Evolutionary conservation across 192 early-diverging fungal species (phyloP).

Genomic region (Polychytrium aggregatum): DNA sequence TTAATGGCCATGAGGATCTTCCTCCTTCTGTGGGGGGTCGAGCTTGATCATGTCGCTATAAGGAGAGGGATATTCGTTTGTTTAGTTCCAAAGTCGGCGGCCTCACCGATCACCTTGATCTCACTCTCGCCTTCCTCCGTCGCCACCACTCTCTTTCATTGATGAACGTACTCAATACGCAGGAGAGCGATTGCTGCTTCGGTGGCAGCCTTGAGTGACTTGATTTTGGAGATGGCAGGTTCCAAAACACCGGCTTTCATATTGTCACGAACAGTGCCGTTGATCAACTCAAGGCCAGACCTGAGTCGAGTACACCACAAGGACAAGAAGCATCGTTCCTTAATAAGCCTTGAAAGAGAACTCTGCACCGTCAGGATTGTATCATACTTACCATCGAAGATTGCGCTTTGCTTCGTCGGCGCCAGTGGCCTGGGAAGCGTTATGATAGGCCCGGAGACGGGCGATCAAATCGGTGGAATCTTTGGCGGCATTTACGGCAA

Average conservation of each 20-base stretch:
- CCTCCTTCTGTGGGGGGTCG: conserved; percentile 27
- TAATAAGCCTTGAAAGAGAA: neutral
- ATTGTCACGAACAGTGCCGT: conserved; percentile 89
- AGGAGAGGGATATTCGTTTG: conserved; percentile 1
- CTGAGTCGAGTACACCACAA: conserved; percentile 3
- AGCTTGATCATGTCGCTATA: conserved; percentile 51
- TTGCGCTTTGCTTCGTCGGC: conserved; percentile 60
- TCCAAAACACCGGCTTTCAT: conserved; percentile 89
- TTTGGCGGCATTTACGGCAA: conserved; percentile 97
- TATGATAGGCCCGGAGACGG: conserved; percentile 93
- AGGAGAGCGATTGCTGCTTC: conserved; percentile 97
- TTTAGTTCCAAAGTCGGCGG: no score
- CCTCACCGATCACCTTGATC: no score
- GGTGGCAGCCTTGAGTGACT: conserved; percentile 92
- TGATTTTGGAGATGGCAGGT: conserved; percentile 96
- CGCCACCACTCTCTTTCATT: no score
- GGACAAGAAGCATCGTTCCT: neutral
- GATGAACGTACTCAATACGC: conserved; percentile 65
- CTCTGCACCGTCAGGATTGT: no score
- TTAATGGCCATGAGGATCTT: conserved; percentile 35
- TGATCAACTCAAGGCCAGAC: conserved; percentile 82
- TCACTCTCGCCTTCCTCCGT: no score
- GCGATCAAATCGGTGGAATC: conserved; percentile 94
- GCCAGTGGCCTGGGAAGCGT: conserved; percentile 67
- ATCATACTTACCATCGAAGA: conserved; percentile 58